These are phyloP conservation scores for Orbilia oligospora DNA, from an alignment of 2,329 filamentous ascomycete genomes.

Conservation along the genomic window DNA sequence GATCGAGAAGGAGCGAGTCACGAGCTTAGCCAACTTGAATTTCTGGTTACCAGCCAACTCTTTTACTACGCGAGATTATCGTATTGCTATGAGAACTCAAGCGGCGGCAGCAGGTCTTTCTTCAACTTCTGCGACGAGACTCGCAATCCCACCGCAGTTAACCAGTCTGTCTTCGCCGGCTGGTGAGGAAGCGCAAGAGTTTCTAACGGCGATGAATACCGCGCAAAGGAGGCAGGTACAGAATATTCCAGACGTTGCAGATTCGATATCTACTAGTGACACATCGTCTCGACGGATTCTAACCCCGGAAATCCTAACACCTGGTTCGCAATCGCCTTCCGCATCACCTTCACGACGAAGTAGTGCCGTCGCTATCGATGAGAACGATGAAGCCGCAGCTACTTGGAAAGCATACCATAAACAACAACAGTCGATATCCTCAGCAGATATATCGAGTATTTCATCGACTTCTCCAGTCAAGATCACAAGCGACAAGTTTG, in stretches of 20 bases:
- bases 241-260: conserved; percentile 30
- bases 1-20: conserved; percentile 47
- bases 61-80: conserved; percentile 10
- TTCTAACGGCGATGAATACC: conserved; percentile 39
- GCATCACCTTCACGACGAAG: conserved; percentile 37
- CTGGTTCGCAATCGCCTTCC: conserved; percentile 40
- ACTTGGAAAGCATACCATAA: conserved; percentile 59
- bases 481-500: conserved; percentile 50
- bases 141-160: conserved; percentile 19
- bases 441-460: conserved; percentile 31
- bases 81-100: background rate
- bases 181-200: conserved; percentile 44
- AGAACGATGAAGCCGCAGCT: conserved; percentile 53
- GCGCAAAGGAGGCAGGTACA: conserved; percentile 30
- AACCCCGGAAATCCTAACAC: conserved; percentile 37
- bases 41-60: conserved; percentile 15
- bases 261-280: conserved; percentile 54
- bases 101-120: conserved; percentile 3
- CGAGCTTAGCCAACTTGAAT: conserved; percentile 18
- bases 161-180: conserved; percentile 20
- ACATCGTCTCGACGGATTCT: conserved; percentile 50
- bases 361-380: conserved; percentile 47
- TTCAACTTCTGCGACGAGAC: background rate
- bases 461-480: conserved; percentile 53
- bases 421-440: conserved; percentile 34